phyloP scores from a whole-genome alignment of 768 basidiomycete species.

The Tremella fuciformis region DNA sequence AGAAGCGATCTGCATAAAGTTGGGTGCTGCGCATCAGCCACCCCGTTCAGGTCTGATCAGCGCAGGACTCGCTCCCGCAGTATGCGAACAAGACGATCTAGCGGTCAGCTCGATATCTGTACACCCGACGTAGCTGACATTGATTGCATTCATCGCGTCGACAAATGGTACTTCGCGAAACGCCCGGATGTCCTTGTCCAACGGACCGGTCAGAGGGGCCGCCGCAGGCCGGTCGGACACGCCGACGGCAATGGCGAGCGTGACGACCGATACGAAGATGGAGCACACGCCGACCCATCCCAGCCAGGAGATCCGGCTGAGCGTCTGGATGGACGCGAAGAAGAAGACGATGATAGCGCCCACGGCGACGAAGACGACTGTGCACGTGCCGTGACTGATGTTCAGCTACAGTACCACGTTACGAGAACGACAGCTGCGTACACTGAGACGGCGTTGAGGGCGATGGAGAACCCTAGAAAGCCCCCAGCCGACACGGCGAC shows the following conservation, averaged over 20 bases:
- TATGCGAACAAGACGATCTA: no score
- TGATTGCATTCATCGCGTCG: conserved; percentile 49
- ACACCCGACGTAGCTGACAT: conserved; percentile 47
- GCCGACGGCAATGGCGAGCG: conserved; percentile 30
- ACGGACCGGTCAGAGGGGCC: conserved; percentile 21
- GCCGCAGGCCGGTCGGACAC: conserved; percentile 31
- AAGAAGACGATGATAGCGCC: conserved; percentile 35
- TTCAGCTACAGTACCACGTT: no score
- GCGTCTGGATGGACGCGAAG: conserved; percentile 42
- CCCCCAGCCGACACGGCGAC: conserved; percentile 21
- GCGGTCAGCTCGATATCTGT: conserved; percentile 17
- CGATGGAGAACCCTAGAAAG: conserved; percentile 49
- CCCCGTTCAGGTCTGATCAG: no score
- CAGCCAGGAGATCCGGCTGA: conserved; percentile 48
- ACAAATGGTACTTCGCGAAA: conserved; percentile 25
- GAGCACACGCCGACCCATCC: conserved; percentile 33
- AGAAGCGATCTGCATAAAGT: conserved; percentile 39
- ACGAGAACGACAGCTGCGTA: conserved; percentile 17
- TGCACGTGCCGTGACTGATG: conserved; percentile 42
- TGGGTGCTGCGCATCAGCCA: conserved; percentile 9
- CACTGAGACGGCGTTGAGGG: conserved; percentile 49
- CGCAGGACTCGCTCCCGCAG: no score
- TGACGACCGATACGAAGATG: conserved; percentile 25
- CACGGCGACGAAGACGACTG: conserved; percentile 50
- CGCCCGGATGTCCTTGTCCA: conserved; percentile 15